A percentile compares a stretch with the other conserved stretches of the same genome.
phyloP scores from a whole-genome alignment of 495 filamentous ascomycete genomes.

The Pseudomonodictys pantanalensis region DNA sequence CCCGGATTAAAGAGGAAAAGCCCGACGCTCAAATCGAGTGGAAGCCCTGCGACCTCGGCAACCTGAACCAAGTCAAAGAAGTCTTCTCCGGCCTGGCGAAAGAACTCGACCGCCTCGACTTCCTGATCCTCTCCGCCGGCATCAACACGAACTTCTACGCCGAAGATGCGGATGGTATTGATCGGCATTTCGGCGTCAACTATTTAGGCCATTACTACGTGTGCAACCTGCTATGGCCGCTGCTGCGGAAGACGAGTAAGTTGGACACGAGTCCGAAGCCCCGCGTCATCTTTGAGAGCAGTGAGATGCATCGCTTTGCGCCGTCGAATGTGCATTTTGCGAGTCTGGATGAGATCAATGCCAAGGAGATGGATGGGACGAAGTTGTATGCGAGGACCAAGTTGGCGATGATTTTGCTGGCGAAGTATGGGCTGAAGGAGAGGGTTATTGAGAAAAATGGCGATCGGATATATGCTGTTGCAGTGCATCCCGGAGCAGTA shows the following conservation, averaged over 20 bases:
- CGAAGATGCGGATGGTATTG: conserved; percentile 45
- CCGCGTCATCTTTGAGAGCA: conserved; percentile 27
- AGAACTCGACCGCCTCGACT: conserved; percentile 42
- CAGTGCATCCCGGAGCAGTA: conserved; percentile 48
- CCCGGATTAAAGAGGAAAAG: conserved; percentile 45
- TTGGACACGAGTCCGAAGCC: conserved; percentile 36
- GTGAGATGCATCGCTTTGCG: conserved; percentile 15
- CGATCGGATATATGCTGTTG: conserved; percentile 44
- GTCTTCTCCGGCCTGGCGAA: conserved; percentile 41
- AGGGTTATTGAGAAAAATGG: conserved; percentile 45
- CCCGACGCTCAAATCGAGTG: conserved; percentile 45
- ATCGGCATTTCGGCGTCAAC: conserved; percentile 54
- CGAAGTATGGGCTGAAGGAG: conserved; percentile 45
- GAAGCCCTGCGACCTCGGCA: conserved; percentile 46
- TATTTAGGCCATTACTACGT: conserved; percentile 50
- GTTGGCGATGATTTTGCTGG: conserved; percentile 25
- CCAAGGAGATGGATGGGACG: conserved; percentile 13
- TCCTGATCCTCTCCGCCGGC: conserved; percentile 51
- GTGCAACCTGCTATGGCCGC: conserved; percentile 44
- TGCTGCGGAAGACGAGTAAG: conserved; percentile 44
- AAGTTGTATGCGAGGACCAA: conserved; percentile 17
- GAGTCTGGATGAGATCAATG: conserved; percentile 21
- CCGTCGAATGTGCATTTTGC: conserved; percentile 19
- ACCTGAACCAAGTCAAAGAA: conserved; percentile 41
- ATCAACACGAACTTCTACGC: conserved; percentile 49